Evolutionary conservation across 2,329 filamentous ascomycete species (phyloP), one percentile per base, ranked within the genome.

Genomic region (Mariannaea sp.): DNA sequence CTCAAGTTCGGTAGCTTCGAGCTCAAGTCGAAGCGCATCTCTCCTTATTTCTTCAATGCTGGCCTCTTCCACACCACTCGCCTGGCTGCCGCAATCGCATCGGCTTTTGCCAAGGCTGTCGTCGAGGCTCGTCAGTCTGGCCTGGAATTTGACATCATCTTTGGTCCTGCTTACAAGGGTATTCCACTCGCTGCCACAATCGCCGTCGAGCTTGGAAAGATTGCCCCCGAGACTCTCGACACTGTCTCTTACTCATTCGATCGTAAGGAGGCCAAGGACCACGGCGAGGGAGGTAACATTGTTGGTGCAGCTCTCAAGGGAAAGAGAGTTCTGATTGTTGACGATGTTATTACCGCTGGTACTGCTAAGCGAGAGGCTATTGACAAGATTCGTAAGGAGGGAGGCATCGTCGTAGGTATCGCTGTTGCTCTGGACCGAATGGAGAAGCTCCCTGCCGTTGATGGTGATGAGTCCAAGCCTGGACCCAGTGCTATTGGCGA

Each of bases 31-130:
- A 90, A 90, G 75, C 90, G 93, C 68, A 80, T 80, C 66, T 96
- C 92, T 10, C 94, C 94, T 35, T 97, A 97, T 82, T 97, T 97
- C 80, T 96, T 97, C 85, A 97, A 96, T 74, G 92, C 92, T 40
- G 92, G 92, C 55, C 85, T 90, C 66, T 95, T 97, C 75, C 91
- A 94, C 80, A 87, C 86, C 46, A 88, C 88, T 17, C 81, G 86
- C 57, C 83, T 96, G 24, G 84, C 95, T 59, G 83, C 82, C 58
- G 85, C 91, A 51, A 89, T 96, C 63, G 84, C 88, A 46, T 82
- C 85, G 33, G 92, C 93, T 54, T 97, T 93, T 73, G 93, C 93
- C 36, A 74, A 81, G 60, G 80, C 84, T 51, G 84, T 88, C 65
- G 75, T 79, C 59, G 72, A 80, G 42, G 75, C 78, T 16, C 73